Percentiles rank a stretch among this genome's conserved stretches.
Conservation (phyloP, 1,284 basidiomycete species). For the Ceratobasidium sp. region DNA sequence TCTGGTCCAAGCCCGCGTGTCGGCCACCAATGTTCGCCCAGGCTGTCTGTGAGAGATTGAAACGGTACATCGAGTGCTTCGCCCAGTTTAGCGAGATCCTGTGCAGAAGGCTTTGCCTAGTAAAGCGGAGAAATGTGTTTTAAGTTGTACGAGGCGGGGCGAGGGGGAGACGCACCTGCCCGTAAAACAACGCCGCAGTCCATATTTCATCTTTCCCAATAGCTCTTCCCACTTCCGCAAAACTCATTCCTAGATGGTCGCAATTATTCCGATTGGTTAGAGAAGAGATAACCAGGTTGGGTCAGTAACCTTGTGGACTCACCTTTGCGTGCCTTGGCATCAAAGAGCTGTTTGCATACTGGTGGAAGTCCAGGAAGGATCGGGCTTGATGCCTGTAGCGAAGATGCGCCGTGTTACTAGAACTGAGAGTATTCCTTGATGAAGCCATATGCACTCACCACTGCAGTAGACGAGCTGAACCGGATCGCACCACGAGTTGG, state of each 20-base stretch:
- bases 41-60: constrained; percentile 58
- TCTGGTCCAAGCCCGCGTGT: constrained; percentile 73
- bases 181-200: constrained; percentile 89
- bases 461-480: constrained; percentile 27
- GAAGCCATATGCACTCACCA: constrained; percentile 1
- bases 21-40: constrained; percentile 78
- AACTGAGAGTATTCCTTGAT: background rate
- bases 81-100: constrained; percentile 68
- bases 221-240: constrained; percentile 74
- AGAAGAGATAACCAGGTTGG: too few species aligned
- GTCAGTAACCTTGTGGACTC: background rate
- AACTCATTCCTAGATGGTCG: constrained; percentile 60
- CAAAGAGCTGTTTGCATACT: constrained; percentile 39
- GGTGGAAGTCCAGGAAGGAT: constrained; percentile 32
- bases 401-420: background rate
- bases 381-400: constrained; percentile 29
- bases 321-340: constrained; percentile 40
- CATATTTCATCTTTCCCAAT: constrained; percentile 86
- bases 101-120: constrained; percentile 73
- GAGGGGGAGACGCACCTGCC: constrained; percentile 66
- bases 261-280: background rate
- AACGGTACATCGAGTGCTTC: constrained; percentile 62
- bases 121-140: constrained; percentile 2
- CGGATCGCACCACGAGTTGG: constrained; percentile 2
- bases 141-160: background rate